Percentiles rank a stretch among this genome's conserved stretches.
These are phyloP conservation scores for Trypanosoma melophagium DNA, from an alignment of 208 protist species.

Conservation along the genomic window DNA sequence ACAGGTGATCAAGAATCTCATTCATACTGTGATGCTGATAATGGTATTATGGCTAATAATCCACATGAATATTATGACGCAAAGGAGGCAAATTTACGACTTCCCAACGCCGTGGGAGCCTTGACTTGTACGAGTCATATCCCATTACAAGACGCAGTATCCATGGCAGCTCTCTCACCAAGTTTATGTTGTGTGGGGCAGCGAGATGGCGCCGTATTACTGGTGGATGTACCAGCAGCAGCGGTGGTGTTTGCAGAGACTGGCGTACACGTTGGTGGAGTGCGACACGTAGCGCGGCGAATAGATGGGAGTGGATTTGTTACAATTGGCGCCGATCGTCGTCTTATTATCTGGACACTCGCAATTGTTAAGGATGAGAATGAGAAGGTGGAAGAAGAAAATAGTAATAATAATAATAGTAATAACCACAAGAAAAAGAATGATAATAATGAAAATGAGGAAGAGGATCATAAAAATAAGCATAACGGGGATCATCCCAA, in stretches of 20 bases:
- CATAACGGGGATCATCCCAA: too few relatives aligned
- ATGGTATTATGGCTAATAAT: conserved; percentile 43
- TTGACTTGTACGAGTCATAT: conserved; percentile 61
- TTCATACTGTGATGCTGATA: conserved; percentile 18
- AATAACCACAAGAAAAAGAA: too few relatives aligned
- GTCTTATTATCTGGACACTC: conserved; percentile 79
- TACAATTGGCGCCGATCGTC: conserved; percentile 79
- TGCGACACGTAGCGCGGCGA: conserved; percentile 52
- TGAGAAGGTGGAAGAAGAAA: not conserved
- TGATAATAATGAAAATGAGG: too few relatives aligned
- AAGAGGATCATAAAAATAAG: too few relatives aligned
- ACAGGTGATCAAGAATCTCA: conserved; percentile 14
- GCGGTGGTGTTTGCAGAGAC: conserved; percentile 87
- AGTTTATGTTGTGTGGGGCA: conserved; percentile 75
- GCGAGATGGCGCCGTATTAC: conserved; percentile 64
- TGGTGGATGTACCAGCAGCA: conserved; percentile 67
- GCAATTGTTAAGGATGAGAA: conserved; percentile 42
- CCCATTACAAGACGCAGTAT: conserved; percentile 34
- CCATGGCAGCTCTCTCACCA: conserved; percentile 63
- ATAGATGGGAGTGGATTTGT: conserved; percentile 71
- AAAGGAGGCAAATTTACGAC: conserved; percentile 64
- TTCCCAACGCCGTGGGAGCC: conserved; percentile 46
- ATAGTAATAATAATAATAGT: conserved; percentile 1
- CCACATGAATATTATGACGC: conserved; percentile 75
- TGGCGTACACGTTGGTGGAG: conserved; percentile 77